Base-by-base conservation (phyloP, 2,329 filamentous ascomycete species). In the Emergomyces africanus region DNA sequence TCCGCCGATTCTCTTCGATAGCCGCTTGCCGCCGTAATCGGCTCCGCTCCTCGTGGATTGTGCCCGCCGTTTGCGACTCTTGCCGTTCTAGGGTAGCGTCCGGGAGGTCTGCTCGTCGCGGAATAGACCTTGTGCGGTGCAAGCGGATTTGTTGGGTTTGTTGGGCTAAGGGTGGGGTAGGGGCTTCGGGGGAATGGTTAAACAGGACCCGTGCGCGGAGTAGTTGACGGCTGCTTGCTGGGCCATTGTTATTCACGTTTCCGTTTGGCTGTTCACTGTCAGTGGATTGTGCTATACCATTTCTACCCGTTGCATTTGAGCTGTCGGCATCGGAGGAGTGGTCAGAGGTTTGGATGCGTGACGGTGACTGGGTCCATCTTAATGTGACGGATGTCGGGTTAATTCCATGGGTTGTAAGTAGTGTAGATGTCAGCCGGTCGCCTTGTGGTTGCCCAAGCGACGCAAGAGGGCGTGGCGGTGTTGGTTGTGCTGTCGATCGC, bases 391-490 rank as follows among this genome's bases (percentile, higher is more conserved):
- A 70, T 5, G 73, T 67, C 51, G 71, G 69, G 25, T 59, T 68
- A 60, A 61, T 64, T 61, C 64, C 53, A 63, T 49, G 65, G 59
- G 46, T 63, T 65, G 41, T 60, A 59, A 55, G 68, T 63, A 61
- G 61, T 61, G 58, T 62, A 66, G 35, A 63, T 46, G 35, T 64
- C 63, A 33, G 61, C 12, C 44, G 39, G 57, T 64, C 66, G 50
- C 65, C 67, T 48, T 74, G 74, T 2, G 76, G 74, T 35, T 75
- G 64, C 41, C 77, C 67, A 51, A 77, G 67, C 44, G 76, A 75
- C 25, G 67, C 68, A 55, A 71, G 71, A 41, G 74, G 74, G 49
- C 73, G 69, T 25, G 74, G 73, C 49, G 73, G 69, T 23, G 72
- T 69, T 46, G 69, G 70, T 25, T 59, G 60, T 51, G 30, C 30